Percentiles rank a stretch among this genome's conserved stretches.
phyloP scores from a whole-genome alignment of 495 filamentous ascomycete species.

The Neurospora hispaniola region DNA sequence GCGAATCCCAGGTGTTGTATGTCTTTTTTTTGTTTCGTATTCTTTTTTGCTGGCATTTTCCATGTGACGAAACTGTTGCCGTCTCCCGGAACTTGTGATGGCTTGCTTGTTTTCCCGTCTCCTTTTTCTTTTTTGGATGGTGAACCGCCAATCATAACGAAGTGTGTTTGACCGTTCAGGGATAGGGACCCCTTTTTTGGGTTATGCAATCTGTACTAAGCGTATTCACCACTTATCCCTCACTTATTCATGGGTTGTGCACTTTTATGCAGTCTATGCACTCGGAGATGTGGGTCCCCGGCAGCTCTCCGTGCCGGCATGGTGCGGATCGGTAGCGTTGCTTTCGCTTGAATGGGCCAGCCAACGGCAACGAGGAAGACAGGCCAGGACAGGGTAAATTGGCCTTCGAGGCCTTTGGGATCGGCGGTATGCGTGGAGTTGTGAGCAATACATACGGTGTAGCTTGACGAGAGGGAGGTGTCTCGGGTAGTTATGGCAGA shows the following conservation, averaged over 20 bases:
- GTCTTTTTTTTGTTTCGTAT: constrained; percentile 23
- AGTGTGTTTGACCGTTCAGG: not conserved
- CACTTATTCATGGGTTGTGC: not conserved
- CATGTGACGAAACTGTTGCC: too few species aligned
- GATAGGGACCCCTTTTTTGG: not conserved
- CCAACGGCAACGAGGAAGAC: not conserved
- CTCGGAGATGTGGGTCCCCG: not conserved
- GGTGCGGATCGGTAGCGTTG: not conserved
- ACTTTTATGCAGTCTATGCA: not conserved
- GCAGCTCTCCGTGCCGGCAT: not conserved
- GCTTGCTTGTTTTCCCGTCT: not conserved
- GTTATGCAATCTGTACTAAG: not conserved
- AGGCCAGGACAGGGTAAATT: not conserved
- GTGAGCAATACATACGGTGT: not conserved
- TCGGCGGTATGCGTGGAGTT: not conserved
- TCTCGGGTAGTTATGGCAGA: not conserved
- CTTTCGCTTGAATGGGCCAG: not conserved
- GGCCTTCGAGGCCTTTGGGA: not conserved
- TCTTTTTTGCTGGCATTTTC: not conserved
- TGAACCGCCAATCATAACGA: not conserved
- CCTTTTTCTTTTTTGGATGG: not conserved
- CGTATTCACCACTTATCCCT: not conserved
- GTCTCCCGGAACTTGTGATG: too few species aligned
- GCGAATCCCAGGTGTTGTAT: constrained; percentile 33
- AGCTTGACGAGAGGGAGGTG: not conserved